These are phyloP conservation scores for Aspergillus mulundensis DNA, from an alignment of 495 filamentous ascomycete genomes.

Conservation along the genomic window DNA sequence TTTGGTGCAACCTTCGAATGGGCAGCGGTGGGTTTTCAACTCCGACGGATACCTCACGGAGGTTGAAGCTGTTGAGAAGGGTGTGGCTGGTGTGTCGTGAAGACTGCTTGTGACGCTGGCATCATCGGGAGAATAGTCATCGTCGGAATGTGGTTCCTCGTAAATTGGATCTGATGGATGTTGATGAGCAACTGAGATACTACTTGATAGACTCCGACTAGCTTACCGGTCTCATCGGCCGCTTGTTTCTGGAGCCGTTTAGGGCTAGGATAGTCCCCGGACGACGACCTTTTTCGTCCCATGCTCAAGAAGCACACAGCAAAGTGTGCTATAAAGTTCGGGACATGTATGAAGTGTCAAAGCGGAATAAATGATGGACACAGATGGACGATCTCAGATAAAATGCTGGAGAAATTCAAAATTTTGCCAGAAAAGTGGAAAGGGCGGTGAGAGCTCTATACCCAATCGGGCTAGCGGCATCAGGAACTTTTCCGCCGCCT, in stretches of 20 bases:
- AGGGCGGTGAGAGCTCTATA: constrained; percentile 28
- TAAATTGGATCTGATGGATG: constrained; percentile 40
- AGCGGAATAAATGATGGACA: not conserved
- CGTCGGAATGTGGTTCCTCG: constrained; percentile 37
- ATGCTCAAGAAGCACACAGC: constrained; percentile 17
- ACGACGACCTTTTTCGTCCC: constrained; percentile 31
- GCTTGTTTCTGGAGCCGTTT: constrained; percentile 29
- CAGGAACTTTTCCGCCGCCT: constrained; percentile 40
- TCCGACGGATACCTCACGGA: constrained; percentile 62
- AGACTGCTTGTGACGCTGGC: constrained; percentile 31
- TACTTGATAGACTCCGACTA: constrained; percentile 1
- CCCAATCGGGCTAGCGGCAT: constrained; percentile 30
- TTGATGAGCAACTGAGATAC: not conserved
- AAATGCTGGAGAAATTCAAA: constrained; percentile 21
- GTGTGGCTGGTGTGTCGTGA: constrained; percentile 48
- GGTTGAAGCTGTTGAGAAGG: constrained; percentile 48
- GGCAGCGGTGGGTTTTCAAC: constrained; percentile 68
- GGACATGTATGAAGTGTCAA: constrained; percentile 1
- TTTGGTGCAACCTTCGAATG: constrained; percentile 65
- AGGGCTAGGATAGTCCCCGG: constrained; percentile 18
- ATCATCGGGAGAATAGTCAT: constrained; percentile 32
- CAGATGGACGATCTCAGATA: constrained; percentile 6
- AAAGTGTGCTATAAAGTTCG: not conserved
- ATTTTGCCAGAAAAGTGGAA: constrained; percentile 31
- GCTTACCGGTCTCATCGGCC: constrained; percentile 30